Evolutionary conservation across 2,329 filamentous ascomycete genomes (phyloP), one percentile per base, ranked within the genome.

Genomic region (Ilyonectria destructans): DNA sequence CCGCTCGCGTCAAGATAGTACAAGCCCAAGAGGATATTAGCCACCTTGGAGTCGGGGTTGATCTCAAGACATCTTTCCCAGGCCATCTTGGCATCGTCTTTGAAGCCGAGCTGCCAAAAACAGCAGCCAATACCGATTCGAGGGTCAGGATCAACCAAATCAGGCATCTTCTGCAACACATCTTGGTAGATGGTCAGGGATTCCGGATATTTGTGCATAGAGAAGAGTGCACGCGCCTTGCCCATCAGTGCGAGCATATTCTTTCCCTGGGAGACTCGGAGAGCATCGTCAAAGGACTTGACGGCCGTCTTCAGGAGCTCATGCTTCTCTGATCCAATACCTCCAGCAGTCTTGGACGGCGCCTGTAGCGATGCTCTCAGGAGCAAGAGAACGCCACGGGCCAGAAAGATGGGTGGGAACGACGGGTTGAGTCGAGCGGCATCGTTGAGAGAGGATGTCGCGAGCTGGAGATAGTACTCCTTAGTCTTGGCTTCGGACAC

Each of bases 51-150:
- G 26, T 95, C 89, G 0, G 93, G 91, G 76, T 87, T 90, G 77
- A 98, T 88, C 78, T 97, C 93, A 31, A 98, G 83, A 13, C 92
- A 91, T 70, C 96, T 88, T 78, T 97, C 93, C 96, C 96, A 99
- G 13, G 96, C 96, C 55, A 87, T 85, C 78, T 93, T 96, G 8
- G 97, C 96, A 76, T 97, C 94, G 37, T 97, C 94, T 80, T 97
- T 98, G 85, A 94, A 95, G 12, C 95, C 95, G 31, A 99, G 87
- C 80, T 97, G 94, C 96, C 97, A 99, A 80, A 98, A 92, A 84
- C 96, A 99, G 81, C 94, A 96, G 52, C 96, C 96, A 77, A 99
- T 96, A 62, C 96, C 96, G 74, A 99, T 96, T 74, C 97, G 90
- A 73, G 96, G 97, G 80, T 99, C 96, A 0, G 96, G 96, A 77